phyloP scores from a whole-genome alignment of 768 basidiomycete genomes.

The Baorangia bicolor region DNA sequence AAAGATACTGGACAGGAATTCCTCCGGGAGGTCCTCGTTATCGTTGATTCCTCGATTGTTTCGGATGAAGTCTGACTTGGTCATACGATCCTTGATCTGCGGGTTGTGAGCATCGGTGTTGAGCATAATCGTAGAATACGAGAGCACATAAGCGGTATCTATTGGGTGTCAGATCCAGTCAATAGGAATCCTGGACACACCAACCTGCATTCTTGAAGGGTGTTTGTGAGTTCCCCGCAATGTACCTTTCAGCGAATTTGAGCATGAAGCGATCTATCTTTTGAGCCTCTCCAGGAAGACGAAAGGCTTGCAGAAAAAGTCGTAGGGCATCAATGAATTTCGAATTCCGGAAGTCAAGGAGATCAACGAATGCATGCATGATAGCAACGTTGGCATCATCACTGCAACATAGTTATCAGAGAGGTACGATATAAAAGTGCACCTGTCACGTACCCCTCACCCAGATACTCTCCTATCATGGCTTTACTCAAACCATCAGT shows the following conservation, averaged over 20 bases:
- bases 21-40: slow-evolving; percentile 82
- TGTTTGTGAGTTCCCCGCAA: slow-evolving; percentile 81
- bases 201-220: slow-evolving; percentile 92
- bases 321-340: slow-evolving; percentile 90
- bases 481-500: slow-evolving; percentile 94
- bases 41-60: slow-evolving; percentile 99
- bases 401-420: slow-evolving; percentile 40
- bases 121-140: slow-evolving; percentile 93
- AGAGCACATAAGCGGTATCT: slow-evolving; percentile 94
- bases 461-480: slow-evolving; percentile 97
- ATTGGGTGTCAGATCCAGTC: slow-evolving; percentile 6
- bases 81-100: slow-evolving; percentile 93
- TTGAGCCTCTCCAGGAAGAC: slow-evolving; percentile 94
- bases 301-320: slow-evolving; percentile 90
- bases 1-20: slow-evolving; percentile 72
- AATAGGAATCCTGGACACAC: slow-evolving; percentile 25
- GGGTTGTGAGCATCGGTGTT: slow-evolving; percentile 98
- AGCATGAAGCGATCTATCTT: slow-evolving; percentile 99
- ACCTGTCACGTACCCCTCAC: slow-evolving; percentile 75
- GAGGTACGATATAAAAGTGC: background rate
- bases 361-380: slow-evolving; percentile 98
- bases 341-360: slow-evolving; percentile 79
- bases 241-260: slow-evolving; percentile 97
- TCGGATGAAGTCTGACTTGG: slow-evolving; percentile 84
- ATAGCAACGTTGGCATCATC: slow-evolving; percentile 86